phyloP scores from a whole-genome alignment of 306 rosid genomes.

The Ormosia semicastrata region DNA sequence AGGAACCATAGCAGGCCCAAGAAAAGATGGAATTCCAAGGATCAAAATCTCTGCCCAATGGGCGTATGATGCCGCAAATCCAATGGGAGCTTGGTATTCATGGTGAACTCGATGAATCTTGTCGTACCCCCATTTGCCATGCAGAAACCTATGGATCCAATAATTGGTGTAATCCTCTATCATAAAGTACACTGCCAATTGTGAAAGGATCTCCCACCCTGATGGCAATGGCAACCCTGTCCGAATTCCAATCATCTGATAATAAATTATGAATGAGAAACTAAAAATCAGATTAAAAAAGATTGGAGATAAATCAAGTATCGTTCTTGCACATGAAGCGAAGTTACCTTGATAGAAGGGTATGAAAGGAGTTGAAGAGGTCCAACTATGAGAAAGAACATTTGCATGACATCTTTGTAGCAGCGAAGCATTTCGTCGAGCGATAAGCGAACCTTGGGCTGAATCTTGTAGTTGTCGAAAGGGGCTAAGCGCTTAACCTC shows the following conservation, averaged over 20 bases:
- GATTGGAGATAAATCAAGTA: no score
- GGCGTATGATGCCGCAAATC: slow-evolving; percentile 85
- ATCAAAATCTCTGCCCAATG: slow-evolving; percentile 96
- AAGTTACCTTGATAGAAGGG: slow-evolving; percentile 67
- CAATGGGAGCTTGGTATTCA: slow-evolving; percentile 87
- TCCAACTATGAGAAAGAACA: slow-evolving; percentile 78
- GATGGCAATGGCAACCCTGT: slow-evolving; percentile 89
- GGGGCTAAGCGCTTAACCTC: slow-evolving; percentile 51
- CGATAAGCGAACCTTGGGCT: slow-evolving; percentile 75
- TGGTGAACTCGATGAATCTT: slow-evolving; percentile 91
- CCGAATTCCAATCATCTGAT: slow-evolving; percentile 76
- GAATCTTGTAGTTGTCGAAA: slow-evolving; percentile 72
- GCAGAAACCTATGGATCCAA: slow-evolving; percentile 92
- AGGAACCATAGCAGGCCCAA: slow-evolving; percentile 91
- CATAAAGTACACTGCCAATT: slow-evolving; percentile 72
- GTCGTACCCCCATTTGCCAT: slow-evolving; percentile 87
- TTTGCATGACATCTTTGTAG: slow-evolving; percentile 75
- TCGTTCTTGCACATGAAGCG: no score
- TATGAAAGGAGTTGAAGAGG: slow-evolving; percentile 86
- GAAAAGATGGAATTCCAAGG: slow-evolving; percentile 92
- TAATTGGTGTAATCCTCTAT: slow-evolving; percentile 91
- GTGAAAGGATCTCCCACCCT: slow-evolving; percentile 72
- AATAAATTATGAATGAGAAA: neutral
- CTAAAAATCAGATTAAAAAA: no score
- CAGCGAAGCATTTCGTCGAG: slow-evolving; percentile 50